Base-by-base conservation (phyloP, 2,329 filamentous ascomycete genomes). In the Penicillium sp. region DNA sequence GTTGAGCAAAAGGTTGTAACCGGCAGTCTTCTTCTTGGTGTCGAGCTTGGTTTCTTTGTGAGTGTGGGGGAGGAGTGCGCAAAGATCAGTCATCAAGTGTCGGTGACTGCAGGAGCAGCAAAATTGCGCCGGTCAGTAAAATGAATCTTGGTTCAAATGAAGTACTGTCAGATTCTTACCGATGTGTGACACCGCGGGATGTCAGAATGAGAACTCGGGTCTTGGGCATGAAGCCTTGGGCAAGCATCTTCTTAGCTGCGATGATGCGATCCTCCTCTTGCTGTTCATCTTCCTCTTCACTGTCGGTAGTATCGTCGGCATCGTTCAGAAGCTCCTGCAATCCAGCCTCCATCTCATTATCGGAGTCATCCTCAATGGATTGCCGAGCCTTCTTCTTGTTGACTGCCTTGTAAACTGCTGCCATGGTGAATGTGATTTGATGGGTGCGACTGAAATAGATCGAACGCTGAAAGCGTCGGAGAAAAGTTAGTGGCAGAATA, bases 31-130 rank as follows among this genome's bases (percentile, higher is more conserved):
- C 35, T 90, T 92, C 78, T 97, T 97, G 51, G 91, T 94, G 75
- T 99, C 94, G 63, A 97, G 90, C 77, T 99, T 99, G 66, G 89
- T 91, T 73, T 99, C 94, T 79, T 96, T 96, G 70, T 91, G 87
- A 63, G 88, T 87, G 74, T 99, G 94, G 2, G 94, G 94, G 62
- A 99, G 86, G 75, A 99, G 86, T 27, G 89, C 83, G 55, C 91
- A 86, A 46, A 99, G 82, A 70, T 99, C 94, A 69, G 92, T 90
- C 59, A 99, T 83, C 42, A 99, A 82, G 77, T 99, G 94, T 42
- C 94, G 89, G 75, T 97, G 94, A 75, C 93, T 95, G 66, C 23
- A 58, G 48, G 54, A 53, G 47, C 33, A 57, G 22, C 9, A 54
- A 58, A 60, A 56, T 56, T 55, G 57, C 50, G 52, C 31, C 49